A percentile compares a stretch with the other conserved stretches of the same genome.
These are phyloP conservation scores for Geotrichum bryndzae DNA, from an alignment of 1,139 yeast species.

Conservation along the genomic window DNA sequence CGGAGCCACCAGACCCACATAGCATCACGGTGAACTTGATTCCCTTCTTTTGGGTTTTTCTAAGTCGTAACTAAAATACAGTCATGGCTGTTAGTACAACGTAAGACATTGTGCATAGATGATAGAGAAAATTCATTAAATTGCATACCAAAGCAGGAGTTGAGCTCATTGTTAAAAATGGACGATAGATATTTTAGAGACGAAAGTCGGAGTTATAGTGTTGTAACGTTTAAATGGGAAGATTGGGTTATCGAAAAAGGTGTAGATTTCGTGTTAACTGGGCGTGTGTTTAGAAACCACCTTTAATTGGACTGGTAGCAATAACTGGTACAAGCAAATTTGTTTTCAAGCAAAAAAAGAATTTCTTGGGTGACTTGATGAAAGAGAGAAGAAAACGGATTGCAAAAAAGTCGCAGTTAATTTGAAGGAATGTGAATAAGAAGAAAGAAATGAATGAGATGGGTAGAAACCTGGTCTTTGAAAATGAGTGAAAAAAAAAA, in stretches of 20 bases:
- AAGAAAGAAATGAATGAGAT: background rate
- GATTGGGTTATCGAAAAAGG: background rate
- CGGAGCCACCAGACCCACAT: slow-evolving; percentile 75
- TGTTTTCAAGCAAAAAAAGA: too few species aligned
- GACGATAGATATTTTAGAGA: background rate
- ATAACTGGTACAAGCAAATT: background rate
- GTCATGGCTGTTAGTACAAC: background rate
- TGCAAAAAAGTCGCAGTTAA: background rate
- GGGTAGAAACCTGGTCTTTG: background rate
- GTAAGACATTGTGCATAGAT: background rate
- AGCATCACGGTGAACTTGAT: slow-evolving; percentile 77
- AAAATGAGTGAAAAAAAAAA: background rate
- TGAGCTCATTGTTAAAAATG: slow-evolving; percentile 4
- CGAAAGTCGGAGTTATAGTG: background rate
- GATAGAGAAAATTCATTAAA: background rate
- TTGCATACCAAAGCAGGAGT: slow-evolving; percentile 17
- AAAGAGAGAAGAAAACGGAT: background rate
- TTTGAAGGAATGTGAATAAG: background rate
- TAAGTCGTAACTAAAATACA: slow-evolving; percentile 45
- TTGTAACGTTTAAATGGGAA: background rate
- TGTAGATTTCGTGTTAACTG: background rate
- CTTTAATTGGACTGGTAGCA: background rate
- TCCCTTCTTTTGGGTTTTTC: slow-evolving; percentile 78
- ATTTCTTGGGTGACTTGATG: background rate
- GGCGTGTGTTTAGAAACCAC: background rate